A percentile compares a stretch with the other conserved stretches of the same genome.
Evolutionary conservation across 352 stramenopile species (phyloP).

Genomic region (Nothophytophthora sp.): DNA sequence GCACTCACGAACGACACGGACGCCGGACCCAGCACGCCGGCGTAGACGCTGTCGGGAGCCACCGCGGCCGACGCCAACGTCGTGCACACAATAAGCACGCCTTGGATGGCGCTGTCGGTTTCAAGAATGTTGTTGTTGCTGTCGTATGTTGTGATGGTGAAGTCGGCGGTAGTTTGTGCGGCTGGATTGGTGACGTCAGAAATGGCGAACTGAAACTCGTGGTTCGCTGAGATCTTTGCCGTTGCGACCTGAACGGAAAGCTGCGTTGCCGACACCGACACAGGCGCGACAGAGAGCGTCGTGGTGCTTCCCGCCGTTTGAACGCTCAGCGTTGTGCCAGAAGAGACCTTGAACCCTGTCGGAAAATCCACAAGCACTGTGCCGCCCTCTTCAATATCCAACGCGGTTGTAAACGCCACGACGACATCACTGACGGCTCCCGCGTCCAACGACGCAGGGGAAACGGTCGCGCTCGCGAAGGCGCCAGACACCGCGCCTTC

Average conservation of each 20-base stretch:
- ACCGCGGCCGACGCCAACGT: constrained; percentile 16
- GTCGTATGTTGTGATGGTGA: constrained; percentile 29
- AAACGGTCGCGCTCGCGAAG: constrained; percentile 24
- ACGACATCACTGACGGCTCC: constrained; percentile 17
- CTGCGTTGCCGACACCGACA: constrained; percentile 14
- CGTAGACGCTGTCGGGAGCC: constrained; percentile 27
- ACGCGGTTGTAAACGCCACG: constrained; percentile 30
- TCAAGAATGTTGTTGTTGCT: constrained; percentile 11
- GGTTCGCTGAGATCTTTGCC: constrained; percentile 13
- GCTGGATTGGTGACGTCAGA: constrained; percentile 35
- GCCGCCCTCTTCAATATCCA: constrained; percentile 20
- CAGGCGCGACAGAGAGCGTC: constrained; percentile 31
- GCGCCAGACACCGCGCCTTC: constrained; percentile 6
- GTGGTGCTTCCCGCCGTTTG: constrained; percentile 12
- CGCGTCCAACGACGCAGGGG: constrained; percentile 20
- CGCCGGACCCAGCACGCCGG: constrained; percentile 21
- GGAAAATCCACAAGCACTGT: constrained; percentile 35
- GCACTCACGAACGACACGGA: constrained; percentile 41
- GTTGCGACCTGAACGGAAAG: constrained; percentile 22
- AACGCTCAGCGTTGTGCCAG: constrained; percentile 8
- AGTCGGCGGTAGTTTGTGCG: constrained; percentile 12
- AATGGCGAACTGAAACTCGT: constrained; percentile 30
- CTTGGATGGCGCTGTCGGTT: not conserved
- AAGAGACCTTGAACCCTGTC: constrained; percentile 26
- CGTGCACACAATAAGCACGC: constrained; percentile 13